Evolutionary conservation across 2,329 filamentous ascomycete species (phyloP), one percentile per base, ranked within the genome.

Genomic region (Penicillium sp.): DNA sequence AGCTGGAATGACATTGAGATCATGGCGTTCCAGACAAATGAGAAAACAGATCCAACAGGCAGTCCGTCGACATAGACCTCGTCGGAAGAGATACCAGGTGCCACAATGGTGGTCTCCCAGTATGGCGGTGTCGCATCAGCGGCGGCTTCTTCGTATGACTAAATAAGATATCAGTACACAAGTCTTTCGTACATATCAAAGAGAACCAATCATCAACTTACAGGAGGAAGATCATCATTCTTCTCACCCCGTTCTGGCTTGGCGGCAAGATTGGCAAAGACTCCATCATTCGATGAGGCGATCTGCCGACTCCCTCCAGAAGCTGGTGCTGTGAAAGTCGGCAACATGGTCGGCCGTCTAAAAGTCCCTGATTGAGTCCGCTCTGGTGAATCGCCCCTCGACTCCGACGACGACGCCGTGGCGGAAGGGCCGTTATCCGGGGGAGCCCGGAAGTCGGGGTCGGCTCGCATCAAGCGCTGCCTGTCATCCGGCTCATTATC

Each of bases 81-180:
- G 65, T 97, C 90, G 34, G 84, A 82, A n/a, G 86, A 87, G 57
- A 93, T 82, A 48, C 91, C 93, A 0, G 93, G 93, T 0, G 90
- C 91, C 45, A 98, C 80, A 57, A 98, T 96, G 0, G 93, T 97
- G 6, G 93, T 98, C 75, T 98, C 93, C 93, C 93, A 98, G 71
- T 98, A 98, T 0, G 93, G 93, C 1, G 93, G 93, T 42, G 93
- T 93, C 22, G 89, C 86, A 69, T 98, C 93, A 37, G 91, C 91
- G 3, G 93, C 93, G 15, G 93, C 93, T 81, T 97, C 91, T 77
- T 98, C 93, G 69, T 98, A 98, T 32, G 91, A 90, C 88, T 96
- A 34, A 43, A 38, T 35, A 41, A 66, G 19, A 39, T 46, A 40
- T 48, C 49, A 53, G 12, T 29, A 37, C 32, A 17, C 28, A 17